Conservation (phyloP, 2,329 filamentous ascomycete species). For the Uncinocarpus reesii region DNA sequence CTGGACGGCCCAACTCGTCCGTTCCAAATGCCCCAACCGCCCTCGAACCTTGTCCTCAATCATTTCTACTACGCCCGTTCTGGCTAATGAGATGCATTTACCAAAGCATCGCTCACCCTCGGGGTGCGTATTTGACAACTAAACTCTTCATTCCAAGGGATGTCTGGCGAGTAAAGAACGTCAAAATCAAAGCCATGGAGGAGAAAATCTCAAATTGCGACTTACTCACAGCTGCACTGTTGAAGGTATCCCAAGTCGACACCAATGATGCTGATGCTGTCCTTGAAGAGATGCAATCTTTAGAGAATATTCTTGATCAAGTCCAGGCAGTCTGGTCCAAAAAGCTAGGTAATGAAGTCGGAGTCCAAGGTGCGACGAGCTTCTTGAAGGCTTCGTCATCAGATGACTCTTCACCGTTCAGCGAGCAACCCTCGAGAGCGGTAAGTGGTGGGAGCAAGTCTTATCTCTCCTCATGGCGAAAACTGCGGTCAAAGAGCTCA, state of each 20-base stretch:
- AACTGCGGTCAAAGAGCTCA: conserved; percentile 81
- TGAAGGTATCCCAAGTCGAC: conserved; percentile 74
- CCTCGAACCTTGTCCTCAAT: conserved; percentile 83
- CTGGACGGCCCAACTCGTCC: conserved; percentile 56
- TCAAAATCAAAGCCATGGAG: conserved; percentile 82
- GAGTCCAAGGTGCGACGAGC: conserved; percentile 60
- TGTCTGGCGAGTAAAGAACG: conserved; percentile 86
- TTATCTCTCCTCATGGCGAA: conserved; percentile 77
- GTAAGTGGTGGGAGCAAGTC: conserved; percentile 61
- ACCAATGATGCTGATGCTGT: conserved; percentile 85
- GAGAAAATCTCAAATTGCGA: conserved; percentile 93
- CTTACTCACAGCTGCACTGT: conserved; percentile 73
- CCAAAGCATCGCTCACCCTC: conserved; percentile 81
- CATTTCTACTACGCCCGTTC: conserved; percentile 82
- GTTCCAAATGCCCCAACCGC: conserved; percentile 59
- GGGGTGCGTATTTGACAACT: conserved; percentile 82
- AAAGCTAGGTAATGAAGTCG: conserved; percentile 87
- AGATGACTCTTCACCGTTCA: conserved; percentile 37
- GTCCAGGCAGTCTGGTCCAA: conserved; percentile 66
- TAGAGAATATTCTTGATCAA: conserved; percentile 78
- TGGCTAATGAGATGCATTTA: conserved; percentile 96
- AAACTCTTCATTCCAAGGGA: conserved; percentile 87
- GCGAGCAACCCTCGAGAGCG: conserved; percentile 36
- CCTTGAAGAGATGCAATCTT: conserved; percentile 81
- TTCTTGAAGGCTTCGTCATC: conserved; percentile 58